Conservation (phyloP, 139 green algal species). For the Chlorella sp. region DNA sequence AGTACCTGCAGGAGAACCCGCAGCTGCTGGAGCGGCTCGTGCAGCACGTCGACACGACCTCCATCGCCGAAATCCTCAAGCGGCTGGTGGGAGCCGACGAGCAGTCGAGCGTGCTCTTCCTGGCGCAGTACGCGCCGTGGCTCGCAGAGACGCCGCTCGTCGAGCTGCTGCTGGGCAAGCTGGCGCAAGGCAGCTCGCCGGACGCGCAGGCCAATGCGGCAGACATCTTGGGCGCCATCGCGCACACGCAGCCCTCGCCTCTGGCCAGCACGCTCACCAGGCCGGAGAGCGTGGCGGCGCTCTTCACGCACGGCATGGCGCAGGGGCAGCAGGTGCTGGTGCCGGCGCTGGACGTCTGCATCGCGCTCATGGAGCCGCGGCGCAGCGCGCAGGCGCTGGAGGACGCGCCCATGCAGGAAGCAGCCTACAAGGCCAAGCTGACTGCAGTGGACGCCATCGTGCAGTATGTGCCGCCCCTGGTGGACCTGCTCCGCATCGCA, state of each 20-base stretch:
- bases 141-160: conserved; percentile 69
- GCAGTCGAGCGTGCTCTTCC: conserved; percentile 53
- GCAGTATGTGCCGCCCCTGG: conserved; percentile 42
- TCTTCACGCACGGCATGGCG: conserved; percentile 41
- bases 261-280: conserved; percentile 59
- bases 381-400: conserved; percentile 17
- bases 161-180: conserved; percentile 54
- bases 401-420: conserved; percentile 7
- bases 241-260: conserved; percentile 59
- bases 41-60: conserved; percentile 72
- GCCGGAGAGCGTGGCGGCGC: conserved; percentile 25
- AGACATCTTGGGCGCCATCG: conserved; percentile 78
- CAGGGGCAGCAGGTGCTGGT: conserved; percentile 38
- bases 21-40: conserved; percentile 35
- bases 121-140: conserved; percentile 49
- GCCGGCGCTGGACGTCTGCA: conserved; percentile 73
- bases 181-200: conserved; percentile 29
- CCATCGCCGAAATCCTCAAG: conserved; percentile 76
- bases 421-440: not conserved
- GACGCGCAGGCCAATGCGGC: conserved; percentile 71
- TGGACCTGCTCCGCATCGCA: conserved; percentile 8
- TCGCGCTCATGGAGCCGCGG: conserved; percentile 75
- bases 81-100: conserved; percentile 82
- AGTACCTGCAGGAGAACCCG: conserved; percentile 53
- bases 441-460: conserved; percentile 29